phyloP scores from a whole-genome alignment of 208 protist genomes.

The Zelonia costaricensis region DNA sequence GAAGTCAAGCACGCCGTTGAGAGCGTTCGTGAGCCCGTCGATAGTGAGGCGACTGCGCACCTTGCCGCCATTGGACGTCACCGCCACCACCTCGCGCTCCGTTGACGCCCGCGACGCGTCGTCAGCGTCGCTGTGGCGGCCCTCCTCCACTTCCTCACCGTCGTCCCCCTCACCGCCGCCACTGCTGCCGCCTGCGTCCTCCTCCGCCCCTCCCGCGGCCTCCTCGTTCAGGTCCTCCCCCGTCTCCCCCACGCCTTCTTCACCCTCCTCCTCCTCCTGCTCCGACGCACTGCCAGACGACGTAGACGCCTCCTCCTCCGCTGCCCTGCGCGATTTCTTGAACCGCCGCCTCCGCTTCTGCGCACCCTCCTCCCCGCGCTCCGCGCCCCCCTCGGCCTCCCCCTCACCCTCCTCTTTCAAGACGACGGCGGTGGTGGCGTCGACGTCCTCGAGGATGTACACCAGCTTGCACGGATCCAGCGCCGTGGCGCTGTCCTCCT shows the following conservation, averaged over 20 bases:
- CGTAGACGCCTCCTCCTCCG: too few species aligned
- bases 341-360: background rate
- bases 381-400: background rate
- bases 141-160: constrained; percentile 3
- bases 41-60: constrained; percentile 34
- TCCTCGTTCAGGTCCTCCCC: too few species aligned
- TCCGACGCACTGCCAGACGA: too few species aligned
- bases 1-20: constrained; percentile 91
- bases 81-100: constrained; percentile 22
- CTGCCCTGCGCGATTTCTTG: too few species aligned
- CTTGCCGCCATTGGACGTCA: constrained; percentile 19
- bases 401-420: constrained; percentile 29
- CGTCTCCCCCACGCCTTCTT: too few species aligned
- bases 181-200: too few species aligned
- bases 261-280: too few species aligned
- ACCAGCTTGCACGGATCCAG: constrained; percentile 68
- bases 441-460: constrained; percentile 88
- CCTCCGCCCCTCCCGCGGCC: too few species aligned
- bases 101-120: constrained; percentile 4
- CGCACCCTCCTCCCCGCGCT: background rate
- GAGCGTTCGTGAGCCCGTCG: constrained; percentile 91
- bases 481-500: constrained; percentile 7
- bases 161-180: too few species aligned
- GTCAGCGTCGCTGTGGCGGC: background rate
- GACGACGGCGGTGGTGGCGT: constrained; percentile 70